Evolutionary conservation across 441 rosid species (phyloP).

Genomic region (Gossypium davidsonii): DNA sequence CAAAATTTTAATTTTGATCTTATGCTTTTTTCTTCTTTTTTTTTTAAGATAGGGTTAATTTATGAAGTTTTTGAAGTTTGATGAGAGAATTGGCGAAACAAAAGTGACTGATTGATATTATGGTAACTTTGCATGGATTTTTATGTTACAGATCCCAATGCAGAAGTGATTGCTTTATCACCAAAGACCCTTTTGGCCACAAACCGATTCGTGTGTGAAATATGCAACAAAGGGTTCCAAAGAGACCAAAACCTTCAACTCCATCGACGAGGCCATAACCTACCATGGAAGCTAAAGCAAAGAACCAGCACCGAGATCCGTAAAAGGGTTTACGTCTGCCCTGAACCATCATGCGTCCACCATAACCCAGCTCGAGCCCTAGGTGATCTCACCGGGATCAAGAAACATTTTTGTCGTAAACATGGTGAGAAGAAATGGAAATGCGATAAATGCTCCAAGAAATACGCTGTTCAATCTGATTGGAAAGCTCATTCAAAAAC

Average conservation of each 20-base stretch:
- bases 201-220: slow-evolving; percentile 11
- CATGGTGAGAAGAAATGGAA: slow-evolving; percentile 62
- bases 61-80: too few species aligned
- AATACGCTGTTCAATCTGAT: slow-evolving; percentile 14
- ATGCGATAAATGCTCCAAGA: slow-evolving; percentile 24
- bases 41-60: too few species aligned
- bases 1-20: neutral
- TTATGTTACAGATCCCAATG: slow-evolving; percentile 6
- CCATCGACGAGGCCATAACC: slow-evolving; percentile 47
- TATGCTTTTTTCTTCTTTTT: too few species aligned
- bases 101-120: too few species aligned
- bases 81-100: too few species aligned
- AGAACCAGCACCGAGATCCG: slow-evolving; percentile 29
- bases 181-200: slow-evolving; percentile 16
- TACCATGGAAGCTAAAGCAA: slow-evolving; percentile 61
- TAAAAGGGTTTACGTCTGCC: slow-evolving; percentile 49
- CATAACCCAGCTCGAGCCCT: slow-evolving; percentile 51
- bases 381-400: slow-evolving; percentile 48
- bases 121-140: neutral
- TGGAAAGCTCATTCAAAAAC: slow-evolving; percentile 18
- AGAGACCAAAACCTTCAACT: slow-evolving; percentile 29
- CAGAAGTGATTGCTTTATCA: neutral
- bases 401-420: slow-evolving; percentile 56
- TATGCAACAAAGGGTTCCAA: slow-evolving; percentile 28
- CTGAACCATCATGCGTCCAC: slow-evolving; percentile 44